Evolutionary conservation across 495 filamentous ascomycete genomes (phyloP).

Genomic region (Penicillium manginii): DNA sequence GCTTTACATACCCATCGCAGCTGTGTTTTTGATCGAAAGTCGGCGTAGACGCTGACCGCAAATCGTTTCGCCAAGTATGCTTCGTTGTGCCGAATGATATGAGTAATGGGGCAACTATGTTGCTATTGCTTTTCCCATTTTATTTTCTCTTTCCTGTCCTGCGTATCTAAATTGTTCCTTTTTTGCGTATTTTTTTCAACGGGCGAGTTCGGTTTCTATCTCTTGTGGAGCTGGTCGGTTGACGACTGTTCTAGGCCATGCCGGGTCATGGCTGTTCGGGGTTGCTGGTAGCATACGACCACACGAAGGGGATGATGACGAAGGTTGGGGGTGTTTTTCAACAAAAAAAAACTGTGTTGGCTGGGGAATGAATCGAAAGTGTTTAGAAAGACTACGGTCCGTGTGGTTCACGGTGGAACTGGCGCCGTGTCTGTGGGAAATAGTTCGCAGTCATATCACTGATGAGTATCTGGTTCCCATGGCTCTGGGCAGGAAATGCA

Average conservation of each 20-base stretch:
- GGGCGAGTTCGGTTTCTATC: slow-evolving; percentile 9
- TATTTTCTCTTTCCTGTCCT: slow-evolving; percentile 12
- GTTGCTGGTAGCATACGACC: slow-evolving; percentile 6
- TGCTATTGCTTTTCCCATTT: slow-evolving; percentile 17
- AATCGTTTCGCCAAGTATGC: slow-evolving; percentile 21
- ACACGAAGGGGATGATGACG: slow-evolving; percentile 10
- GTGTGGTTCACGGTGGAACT: slow-evolving; percentile 5
- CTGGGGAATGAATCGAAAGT: slow-evolving; percentile 2
- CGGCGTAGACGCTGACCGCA: slow-evolving; percentile 25
- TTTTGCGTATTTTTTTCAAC: slow-evolving; percentile 11
- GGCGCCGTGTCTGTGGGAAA: slow-evolving; percentile 6
- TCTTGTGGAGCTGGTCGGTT: slow-evolving; percentile 19
- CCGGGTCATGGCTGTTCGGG: slow-evolving; percentile 18
- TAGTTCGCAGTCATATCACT: slow-evolving; percentile 15
- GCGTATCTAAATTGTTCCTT: slow-evolving; percentile 33
- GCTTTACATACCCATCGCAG: slow-evolving; percentile 36
- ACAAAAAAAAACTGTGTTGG: slow-evolving; percentile 17
- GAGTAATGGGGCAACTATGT: slow-evolving; percentile 24
- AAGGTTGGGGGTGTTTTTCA: slow-evolving; percentile 13
- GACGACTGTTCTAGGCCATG: slow-evolving; percentile 23
- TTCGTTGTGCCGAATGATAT: slow-evolving; percentile 29
- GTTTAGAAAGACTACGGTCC: slow-evolving; percentile 7
- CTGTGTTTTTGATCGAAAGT: slow-evolving; percentile 27
- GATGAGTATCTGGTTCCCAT: slow-evolving; percentile 20
- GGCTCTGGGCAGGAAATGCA: slow-evolving; percentile 26